Evolutionary conservation across 2,329 filamentous ascomycete genomes (phyloP).

Genomic region (Ceratocystis cacaofunesta): DNA sequence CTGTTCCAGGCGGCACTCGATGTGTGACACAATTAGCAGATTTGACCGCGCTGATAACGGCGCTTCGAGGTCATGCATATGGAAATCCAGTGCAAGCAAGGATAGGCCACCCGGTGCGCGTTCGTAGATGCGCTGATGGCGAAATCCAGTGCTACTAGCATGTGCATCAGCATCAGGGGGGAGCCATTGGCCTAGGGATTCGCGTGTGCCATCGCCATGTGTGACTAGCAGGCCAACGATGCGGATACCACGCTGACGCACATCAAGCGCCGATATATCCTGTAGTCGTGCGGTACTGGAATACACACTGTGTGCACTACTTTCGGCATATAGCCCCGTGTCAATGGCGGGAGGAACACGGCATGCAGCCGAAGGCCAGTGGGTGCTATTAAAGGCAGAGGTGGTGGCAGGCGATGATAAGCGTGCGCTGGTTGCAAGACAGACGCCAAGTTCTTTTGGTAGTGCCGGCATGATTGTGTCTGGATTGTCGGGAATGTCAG

Average conservation of each 20-base stretch:
- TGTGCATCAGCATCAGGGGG: constrained; percentile 8
- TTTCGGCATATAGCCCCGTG: constrained; percentile 1
- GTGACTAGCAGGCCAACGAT: constrained; percentile 11
- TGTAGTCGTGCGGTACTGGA: not conserved
- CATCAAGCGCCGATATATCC: constrained; percentile 1
- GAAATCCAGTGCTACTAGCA: not conserved
- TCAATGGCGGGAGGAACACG: not conserved
- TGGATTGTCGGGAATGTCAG: constrained; percentile 11
- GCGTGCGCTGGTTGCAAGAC: not conserved
- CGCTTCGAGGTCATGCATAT: constrained; percentile 9
- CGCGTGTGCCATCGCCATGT: constrained; percentile 3
- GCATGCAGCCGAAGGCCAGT: not conserved
- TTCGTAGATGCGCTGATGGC: constrained; percentile 8
- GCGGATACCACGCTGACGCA: constrained; percentile 2
- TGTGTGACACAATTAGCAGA: constrained; percentile 7
- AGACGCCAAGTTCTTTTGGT: constrained; percentile 13
- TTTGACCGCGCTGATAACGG: constrained; percentile 9
- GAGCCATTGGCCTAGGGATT: constrained; percentile 14
- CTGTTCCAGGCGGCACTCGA: constrained; percentile 6
- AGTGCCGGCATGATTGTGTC: constrained; percentile 5
- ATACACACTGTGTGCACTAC: constrained; percentile 10
- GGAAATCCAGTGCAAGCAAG: constrained; percentile 7
- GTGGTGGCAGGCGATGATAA: not conserved
- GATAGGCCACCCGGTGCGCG: not conserved
- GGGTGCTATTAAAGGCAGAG: not conserved